These are phyloP conservation scores for Penicillium paxilli DNA, from an alignment of 495 filamentous ascomycete genomes.

Conservation along the genomic window DNA sequence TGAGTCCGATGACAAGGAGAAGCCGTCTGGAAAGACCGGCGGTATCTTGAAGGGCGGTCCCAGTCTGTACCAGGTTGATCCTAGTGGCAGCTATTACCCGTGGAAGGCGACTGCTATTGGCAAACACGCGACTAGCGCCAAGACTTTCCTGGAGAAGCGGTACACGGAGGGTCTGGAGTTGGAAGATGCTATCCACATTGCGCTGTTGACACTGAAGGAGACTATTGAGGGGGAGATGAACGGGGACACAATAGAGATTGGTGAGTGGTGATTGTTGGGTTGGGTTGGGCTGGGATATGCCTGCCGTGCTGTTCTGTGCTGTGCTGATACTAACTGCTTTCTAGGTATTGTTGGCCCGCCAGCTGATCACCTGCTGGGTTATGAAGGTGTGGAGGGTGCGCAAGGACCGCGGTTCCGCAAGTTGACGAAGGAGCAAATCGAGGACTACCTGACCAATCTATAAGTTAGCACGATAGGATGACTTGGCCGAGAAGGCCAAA, in stretches of 20 bases:
- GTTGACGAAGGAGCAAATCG: conserved; percentile 95
- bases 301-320: too few species aligned
- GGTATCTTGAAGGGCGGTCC: conserved; percentile 95
- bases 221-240: conserved; percentile 99
- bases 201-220: conserved; percentile 95
- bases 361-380: conserved; percentile 87
- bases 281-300: background rate
- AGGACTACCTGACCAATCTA: conserved; percentile 98
- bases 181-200: conserved; percentile 98
- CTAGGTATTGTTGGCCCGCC: conserved; percentile 92
- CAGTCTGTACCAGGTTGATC: conserved; percentile 97
- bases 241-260: conserved; percentile 98
- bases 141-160: conserved; percentile 98
- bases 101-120: conserved; percentile 99
- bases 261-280: conserved; percentile 52
- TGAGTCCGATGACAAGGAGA: conserved; percentile 55
- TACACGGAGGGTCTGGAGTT: conserved; percentile 96
- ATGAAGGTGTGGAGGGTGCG: conserved; percentile 87
- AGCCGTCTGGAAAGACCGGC: conserved; percentile 79
- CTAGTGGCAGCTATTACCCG: conserved; percentile 93
- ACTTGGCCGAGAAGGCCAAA: conserved; percentile 16
- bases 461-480: conserved; percentile 36
- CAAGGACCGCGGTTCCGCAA: conserved; percentile 93
- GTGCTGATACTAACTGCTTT: conserved; percentile 8
- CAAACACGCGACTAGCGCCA: conserved; percentile 96